Base-by-base conservation (phyloP, 768 basidiomycete species). In the Leccinum subgranulosum region DNA sequence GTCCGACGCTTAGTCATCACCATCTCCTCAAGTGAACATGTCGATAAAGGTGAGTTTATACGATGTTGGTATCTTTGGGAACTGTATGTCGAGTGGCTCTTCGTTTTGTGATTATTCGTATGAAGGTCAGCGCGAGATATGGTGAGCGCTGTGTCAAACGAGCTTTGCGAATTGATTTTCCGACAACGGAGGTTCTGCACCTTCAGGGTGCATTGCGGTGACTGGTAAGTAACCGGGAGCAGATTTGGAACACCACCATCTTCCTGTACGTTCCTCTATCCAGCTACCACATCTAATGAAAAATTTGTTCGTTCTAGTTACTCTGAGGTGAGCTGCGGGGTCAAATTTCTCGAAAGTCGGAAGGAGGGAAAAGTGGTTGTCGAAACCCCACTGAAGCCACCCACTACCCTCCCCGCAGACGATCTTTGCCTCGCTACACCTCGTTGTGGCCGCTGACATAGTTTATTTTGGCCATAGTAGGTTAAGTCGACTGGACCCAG, bases 1-100 rank as follows among this genome's bases (percentile, higher is more conserved):
- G 48, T 54, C 68, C 59, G 57, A 60, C 36, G 57, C 59, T 69
- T 68, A 68, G 66, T 69, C 68, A 69, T 64, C 48, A 54, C 8
- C 39, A 9, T n/a, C 39, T 36, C 34, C 34, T n/a, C n/a, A n/a
- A n/a, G n/a, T n/a, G n/a, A n/a, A n/a, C n/a, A n/a, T n/a, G n/a
- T n/a, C n/a, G n/a, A n/a, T n/a, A n/a, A 21, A 23, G 41, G 41
- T 43, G 10, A 11, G 19, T 21, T 21, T 1, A 21, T 43, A 11
- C 21, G 19, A 23, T 23, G 23, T 43, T 4, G 36, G 10, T 43
- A n/a, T 17, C 17, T 39, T 41, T 41, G 15, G 9, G 0, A 19
- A 4, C n/a, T n/a, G 17, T 19, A 5, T 3, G 19, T 23, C 21
- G 21, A 23, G 11, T 46, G 45, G 45, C 21, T 23, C 12, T 21